Evolutionary conservation across 1,284 basidiomycete genomes (phyloP), one percentile per base, ranked within the genome.

Genomic region (Pterulicium gracile): DNA sequence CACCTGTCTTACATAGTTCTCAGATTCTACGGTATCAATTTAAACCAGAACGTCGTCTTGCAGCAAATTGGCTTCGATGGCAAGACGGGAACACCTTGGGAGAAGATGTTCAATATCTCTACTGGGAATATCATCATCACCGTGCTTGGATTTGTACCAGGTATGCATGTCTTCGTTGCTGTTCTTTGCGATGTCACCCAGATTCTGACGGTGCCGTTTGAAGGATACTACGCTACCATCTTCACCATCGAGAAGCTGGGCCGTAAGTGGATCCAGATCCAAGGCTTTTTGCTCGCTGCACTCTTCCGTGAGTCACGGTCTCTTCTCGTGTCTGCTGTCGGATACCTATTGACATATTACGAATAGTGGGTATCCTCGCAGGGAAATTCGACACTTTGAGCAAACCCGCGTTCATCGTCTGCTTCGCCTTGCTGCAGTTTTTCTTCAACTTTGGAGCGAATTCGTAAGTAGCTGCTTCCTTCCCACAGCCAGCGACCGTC

Each of bases 401-500:
- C 52, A 74, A 71, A 19, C 74, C 77, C 4, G 65, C 77, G 15
- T 84, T 87, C 64, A 72, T 88, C 51, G 82, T 86, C 56, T 77
- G 75, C 64, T 81, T 88, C 56, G 66, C 84, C 1, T 65, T 83
- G 46, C 63, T 79, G 24, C 58, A 82, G 68, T 82, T 83, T 67
- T 82, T 82, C 66, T 81, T 82, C 66, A 83, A 83, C 63, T 85
- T 82, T 58, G 88, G 88, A n/a, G 84, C 90, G n/a, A 94, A 93
- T 65, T 73, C 84, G 71, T 77, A 57, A 52, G 73, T 67, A n/a
- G 23, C 36, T 34, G n/a, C 27, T 32, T 34, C 32, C 18, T 48
- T 47, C 10, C 21, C 24, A 44, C 12, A 3, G 27, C 13, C 7
- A 24, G 42, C 44, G 49, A 13, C 44, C 42, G 7, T 39, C 34